phyloP scores from a whole-genome alignment of 2,329 filamentous ascomycete genomes.

The Fusarium foetens region DNA sequence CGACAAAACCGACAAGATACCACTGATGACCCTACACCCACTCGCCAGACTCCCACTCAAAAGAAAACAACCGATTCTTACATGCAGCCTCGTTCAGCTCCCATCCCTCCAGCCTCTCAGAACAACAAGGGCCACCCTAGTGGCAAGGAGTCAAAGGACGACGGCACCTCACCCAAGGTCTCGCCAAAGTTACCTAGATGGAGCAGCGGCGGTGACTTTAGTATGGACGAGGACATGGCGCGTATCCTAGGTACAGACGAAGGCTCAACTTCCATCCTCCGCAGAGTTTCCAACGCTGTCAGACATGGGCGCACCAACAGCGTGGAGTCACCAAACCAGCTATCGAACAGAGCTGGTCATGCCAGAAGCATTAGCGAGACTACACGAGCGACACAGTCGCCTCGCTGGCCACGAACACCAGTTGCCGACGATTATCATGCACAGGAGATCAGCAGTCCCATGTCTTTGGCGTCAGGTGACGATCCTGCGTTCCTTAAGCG shows the following conservation, averaged over 20 bases:
- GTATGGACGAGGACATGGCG: constrained; percentile 94
- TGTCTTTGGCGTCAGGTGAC: constrained; percentile 71
- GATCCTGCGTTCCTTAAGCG: constrained; percentile 75
- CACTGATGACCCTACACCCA: constrained; percentile 37
- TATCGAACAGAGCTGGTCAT: constrained; percentile 59
- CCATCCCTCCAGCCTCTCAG: constrained; percentile 56
- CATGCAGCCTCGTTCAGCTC: constrained; percentile 67
- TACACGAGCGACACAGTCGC: constrained; percentile 71
- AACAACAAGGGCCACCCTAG: constrained; percentile 46
- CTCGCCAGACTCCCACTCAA: constrained; percentile 40
- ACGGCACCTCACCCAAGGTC: constrained; percentile 56
- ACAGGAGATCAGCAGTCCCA: constrained; percentile 77
- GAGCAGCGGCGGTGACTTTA: constrained; percentile 87
- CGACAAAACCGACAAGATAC: constrained; percentile 37
- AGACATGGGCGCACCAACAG: constrained; percentile 92
- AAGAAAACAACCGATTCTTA: constrained; percentile 59
- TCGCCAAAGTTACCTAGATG: constrained; percentile 77
- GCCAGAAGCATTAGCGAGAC: constrained; percentile 73
- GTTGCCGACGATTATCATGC: constrained; percentile 64
- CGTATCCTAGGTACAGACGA: constrained; percentile 85
- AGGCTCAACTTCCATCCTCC: constrained; percentile 80
- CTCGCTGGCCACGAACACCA: constrained; percentile 77
- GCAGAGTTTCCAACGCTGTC: constrained; percentile 91
- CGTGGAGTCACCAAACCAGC: constrained; percentile 64
- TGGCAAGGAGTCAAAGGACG: constrained; percentile 61